Evolutionary conservation across 371 early-diverging fungal species (phyloP).

Genomic region (Saksenaea vasiformis): DNA sequence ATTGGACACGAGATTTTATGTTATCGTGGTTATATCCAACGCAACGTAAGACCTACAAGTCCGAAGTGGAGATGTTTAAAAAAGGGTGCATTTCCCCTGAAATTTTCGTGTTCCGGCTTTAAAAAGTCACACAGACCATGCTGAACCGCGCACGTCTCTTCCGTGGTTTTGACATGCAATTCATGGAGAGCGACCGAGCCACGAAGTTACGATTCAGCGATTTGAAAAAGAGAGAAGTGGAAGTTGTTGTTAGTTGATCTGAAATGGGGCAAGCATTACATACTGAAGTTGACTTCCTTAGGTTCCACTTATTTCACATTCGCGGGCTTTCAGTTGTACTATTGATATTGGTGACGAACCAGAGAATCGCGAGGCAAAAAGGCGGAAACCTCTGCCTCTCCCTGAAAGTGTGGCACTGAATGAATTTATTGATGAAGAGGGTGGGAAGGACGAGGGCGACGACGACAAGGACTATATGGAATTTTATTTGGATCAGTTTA

Average conservation of each 20-base stretch:
- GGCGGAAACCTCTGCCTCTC: neutral
- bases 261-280: neutral
- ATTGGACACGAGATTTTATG: too few relatives aligned
- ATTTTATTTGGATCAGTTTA: neutral
- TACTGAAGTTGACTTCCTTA: neutral
- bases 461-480: neutral
- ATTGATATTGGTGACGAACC: neutral
- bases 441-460: neutral
- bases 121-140: neutral
- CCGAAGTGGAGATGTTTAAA: too few relatives aligned
- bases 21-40: too few relatives aligned
- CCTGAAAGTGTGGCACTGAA: neutral
- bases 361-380: neutral
- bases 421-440: neutral
- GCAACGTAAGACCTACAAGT: too few relatives aligned
- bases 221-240: neutral
- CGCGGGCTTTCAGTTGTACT: neutral
- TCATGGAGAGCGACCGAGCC: neutral
- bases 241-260: neutral
- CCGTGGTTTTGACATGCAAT: neutral
- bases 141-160: neutral
- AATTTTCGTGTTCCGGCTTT: too few relatives aligned
- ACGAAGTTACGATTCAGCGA: neutral
- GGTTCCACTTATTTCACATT: neutral
- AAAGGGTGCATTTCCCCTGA: too few relatives aligned